These are phyloP conservation scores for Fraxinus paxiana DNA, from an alignment of 305 asterid genomes.

Conservation along the genomic window DNA sequence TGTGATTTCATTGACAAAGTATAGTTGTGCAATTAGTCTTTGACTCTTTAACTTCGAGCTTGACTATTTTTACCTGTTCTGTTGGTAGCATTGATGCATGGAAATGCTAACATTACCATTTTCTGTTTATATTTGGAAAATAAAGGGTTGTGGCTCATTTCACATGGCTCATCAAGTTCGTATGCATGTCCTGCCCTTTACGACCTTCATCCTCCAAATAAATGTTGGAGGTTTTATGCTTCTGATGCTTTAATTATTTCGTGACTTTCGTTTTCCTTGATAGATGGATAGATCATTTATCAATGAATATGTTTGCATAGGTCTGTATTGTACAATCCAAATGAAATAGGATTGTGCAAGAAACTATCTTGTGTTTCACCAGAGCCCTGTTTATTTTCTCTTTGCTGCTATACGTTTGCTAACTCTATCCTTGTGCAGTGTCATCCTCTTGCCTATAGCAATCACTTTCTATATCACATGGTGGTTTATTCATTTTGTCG, in stretches of 20 bases:
- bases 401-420: not conserved
- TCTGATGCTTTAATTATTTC: not conserved
- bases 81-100: no score
- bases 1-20: not conserved
- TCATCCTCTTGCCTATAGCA: slow-evolving; percentile 38
- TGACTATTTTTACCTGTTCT: no score
- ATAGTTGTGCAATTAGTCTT: not conserved
- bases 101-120: no score
- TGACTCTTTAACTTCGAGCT: not conserved
- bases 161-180: no score
- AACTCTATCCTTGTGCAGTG: slow-evolving; percentile 29
- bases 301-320: not conserved
- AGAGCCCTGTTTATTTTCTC: not conserved
- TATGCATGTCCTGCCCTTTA: not conserved
- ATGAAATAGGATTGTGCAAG: not conserved
- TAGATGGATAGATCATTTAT: not conserved
- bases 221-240: not conserved
- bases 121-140: no score
- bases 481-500: slow-evolving; percentile 44
- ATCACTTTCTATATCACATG: slow-evolving; percentile 41
- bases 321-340: not conserved
- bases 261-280: not conserved
- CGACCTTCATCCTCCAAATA: not conserved
- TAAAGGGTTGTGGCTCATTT: no score
- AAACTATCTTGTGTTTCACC: not conserved